Base-by-base conservation (phyloP, 2,329 filamentous ascomycete species). In the Trichophyton verrucosum region DNA sequence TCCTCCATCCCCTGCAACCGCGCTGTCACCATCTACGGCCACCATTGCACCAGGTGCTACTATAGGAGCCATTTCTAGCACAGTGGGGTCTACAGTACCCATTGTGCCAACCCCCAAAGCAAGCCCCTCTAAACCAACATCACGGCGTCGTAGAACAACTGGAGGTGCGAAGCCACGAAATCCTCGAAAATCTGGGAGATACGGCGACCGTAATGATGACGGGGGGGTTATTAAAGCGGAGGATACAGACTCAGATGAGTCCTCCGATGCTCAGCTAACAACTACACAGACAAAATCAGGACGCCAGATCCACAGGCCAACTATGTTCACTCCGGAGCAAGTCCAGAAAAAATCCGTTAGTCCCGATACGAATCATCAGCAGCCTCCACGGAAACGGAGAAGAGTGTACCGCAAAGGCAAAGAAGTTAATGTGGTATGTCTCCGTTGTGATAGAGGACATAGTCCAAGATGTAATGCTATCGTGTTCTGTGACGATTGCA, bases 401-500 rank as follows among this genome's bases (percentile, higher is more conserved):
- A 79, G 80, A 68, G 76, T 68, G 64, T 69, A 73, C 64, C 77
- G 73, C 65, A 82, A 73, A 60, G 70, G 71, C 20, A 75, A 74
- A 59, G 72, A 75, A 58, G 66, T 71, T 11, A 74, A 71, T 61
- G 73, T 75, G 72, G 72, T 87, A 36, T 94, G 89, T 76, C 86
- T 85, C 66, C 80, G 82, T 64, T 95, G 89, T 73, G 81, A 85
- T 59, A 80, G 89, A 65, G 85, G 87, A 8, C 82, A 87, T 65
- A 89, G 86, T 68, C 86, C 87, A 2, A 72, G 78, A n/a, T 83
- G 77, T 66, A 94, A 94, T 74, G 82, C 86, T 74, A 91, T 95
- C 70, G 88, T 94, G 2, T 90, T 91, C 72, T 95, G 89, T 75
- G 88, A 92, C 73, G 85, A 85, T 15, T 95, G 89, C 76, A 88